Evolutionary conservation across 805 yeast genomes (phyloP).

Genomic region (Yarrowia sp.): DNA sequence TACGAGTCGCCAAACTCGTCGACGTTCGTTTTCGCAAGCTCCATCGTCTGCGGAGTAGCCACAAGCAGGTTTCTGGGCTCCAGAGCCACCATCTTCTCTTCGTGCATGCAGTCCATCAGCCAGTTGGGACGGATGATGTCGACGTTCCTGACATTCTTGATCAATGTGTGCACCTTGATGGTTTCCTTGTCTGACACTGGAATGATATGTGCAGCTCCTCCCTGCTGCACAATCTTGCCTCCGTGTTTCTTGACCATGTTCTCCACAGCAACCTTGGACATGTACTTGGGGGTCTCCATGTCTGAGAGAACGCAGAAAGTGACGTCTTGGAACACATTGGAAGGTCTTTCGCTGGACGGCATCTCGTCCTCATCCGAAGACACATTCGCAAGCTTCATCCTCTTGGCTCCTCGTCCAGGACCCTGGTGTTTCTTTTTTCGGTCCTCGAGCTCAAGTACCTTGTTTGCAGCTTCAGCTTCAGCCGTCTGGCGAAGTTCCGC

Average conservation of each 20-base stretch:
- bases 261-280: conserved; percentile 32
- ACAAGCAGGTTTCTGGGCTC: conserved; percentile 48
- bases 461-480: conserved; percentile 31
- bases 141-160: conserved; percentile 46
- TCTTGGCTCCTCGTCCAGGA: conserved; percentile 17
- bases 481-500: conserved; percentile 39
- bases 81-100: conserved; percentile 45
- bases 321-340: conserved; percentile 31
- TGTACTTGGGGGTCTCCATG: conserved; percentile 31
- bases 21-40: conserved; percentile 40
- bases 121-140: conserved; percentile 68
- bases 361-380: conserved; percentile 16
- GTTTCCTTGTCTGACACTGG: conserved; percentile 34
- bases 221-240: conserved; percentile 33
- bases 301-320: conserved; percentile 36
- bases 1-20: conserved; percentile 69
- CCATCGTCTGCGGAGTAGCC: conserved; percentile 32
- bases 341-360: conserved; percentile 7
- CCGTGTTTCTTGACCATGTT: conserved; percentile 35
- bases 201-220: conserved; percentile 24
- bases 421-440: conserved; percentile 36
- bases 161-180: conserved; percentile 42
- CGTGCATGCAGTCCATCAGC: conserved; percentile 63
- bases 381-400: neutral
- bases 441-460: conserved; percentile 35